Percentiles rank a stretch among this genome's conserved stretches.
These are phyloP conservation scores for Trypanosoma rangeli DNA, from an alignment of 208 protist species.

Conservation along the genomic window DNA sequence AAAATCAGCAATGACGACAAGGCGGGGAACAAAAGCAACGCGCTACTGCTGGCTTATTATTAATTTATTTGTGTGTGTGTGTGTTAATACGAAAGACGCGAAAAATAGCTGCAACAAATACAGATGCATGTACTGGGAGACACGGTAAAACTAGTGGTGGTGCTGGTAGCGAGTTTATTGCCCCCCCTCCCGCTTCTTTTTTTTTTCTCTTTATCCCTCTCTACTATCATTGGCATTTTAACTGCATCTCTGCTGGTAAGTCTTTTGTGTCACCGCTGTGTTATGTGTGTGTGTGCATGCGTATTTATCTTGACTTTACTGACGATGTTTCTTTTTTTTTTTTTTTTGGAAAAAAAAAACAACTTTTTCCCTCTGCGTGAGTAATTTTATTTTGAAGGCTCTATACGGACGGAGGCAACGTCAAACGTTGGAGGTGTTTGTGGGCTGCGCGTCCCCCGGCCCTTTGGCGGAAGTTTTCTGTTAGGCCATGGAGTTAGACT, in stretches of 20 bases:
- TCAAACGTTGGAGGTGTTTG: neutral
- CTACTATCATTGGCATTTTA: neutral
- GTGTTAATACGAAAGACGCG: neutral
- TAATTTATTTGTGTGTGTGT: neutral
- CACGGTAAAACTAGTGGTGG: neutral
- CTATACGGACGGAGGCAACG: too few relatives aligned
- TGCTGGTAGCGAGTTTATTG: neutral
- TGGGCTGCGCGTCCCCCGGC: too few relatives aligned
- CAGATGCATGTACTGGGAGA: neutral
- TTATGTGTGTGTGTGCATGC: neutral
- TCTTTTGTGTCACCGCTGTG: neutral
- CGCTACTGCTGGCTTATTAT: too few relatives aligned
- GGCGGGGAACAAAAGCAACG: too few relatives aligned
- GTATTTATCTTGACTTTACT: neutral
- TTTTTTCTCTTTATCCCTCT: neutral
- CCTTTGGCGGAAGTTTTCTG: neutral
- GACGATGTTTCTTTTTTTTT: slow-evolving; percentile 9
- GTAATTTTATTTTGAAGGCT: too few relatives aligned
- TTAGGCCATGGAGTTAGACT: slow-evolving; percentile 56
- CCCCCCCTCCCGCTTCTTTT: neutral
- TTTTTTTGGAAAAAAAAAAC: neutral
- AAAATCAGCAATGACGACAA: neutral
- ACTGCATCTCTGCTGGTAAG: neutral
- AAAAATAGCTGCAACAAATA: neutral
- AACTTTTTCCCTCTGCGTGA: neutral